Evolutionary conservation across 768 basidiomycete species (phyloP), one percentile per base, ranked within the genome.

Genomic region (Rhodotorula paludigena): DNA sequence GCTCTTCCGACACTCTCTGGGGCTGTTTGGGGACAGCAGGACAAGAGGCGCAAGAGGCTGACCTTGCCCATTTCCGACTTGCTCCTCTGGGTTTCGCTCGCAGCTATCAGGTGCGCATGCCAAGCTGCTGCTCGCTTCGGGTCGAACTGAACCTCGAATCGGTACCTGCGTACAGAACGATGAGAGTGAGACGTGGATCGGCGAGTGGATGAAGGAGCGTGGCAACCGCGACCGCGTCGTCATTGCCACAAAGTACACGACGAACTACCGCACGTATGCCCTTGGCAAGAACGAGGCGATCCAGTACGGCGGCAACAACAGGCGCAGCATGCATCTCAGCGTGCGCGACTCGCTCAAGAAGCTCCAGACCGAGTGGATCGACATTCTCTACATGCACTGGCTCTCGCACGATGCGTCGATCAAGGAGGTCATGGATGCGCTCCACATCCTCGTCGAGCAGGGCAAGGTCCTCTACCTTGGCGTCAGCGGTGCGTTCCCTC

Each of bases 341-440:
- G 75, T 84, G 39, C 75, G 79, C 25, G 81, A 77, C 3, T 82
- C 81, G 18, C 76, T 84, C 66, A 81, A 81, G 68, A 86, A 85
- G 66, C 80, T 87, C 28, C 77, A 84, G 51, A 86, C 85, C 0
- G 78, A 81, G n/a, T 87, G 83, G 63, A 81, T 83, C 68, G 83
- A 85, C 66, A 72, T 84, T 47, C 74, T 82, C 21, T 82, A 82
- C 71, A 47, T 82, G 9, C 81, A 82, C 59, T 81, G 78, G 71
- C 44, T 39, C n/a, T n/a, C n/a, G n/a, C 16, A 51, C 51, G 18
- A 54, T n/a, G n/a, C 57, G 6, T 78, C 79, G 23, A 78, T 86
- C 54, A 82, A 83, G 73, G 85, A 87, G 75, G 77, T 85, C 48
- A 84, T 86, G 84, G 80, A 81, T 47, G 76, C 79, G 14, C 77